Evolutionary conservation across 352 stramenopile species (phyloP), one percentile per base, ranked within the genome.

Genomic region (Phytophthora ohioensis): DNA sequence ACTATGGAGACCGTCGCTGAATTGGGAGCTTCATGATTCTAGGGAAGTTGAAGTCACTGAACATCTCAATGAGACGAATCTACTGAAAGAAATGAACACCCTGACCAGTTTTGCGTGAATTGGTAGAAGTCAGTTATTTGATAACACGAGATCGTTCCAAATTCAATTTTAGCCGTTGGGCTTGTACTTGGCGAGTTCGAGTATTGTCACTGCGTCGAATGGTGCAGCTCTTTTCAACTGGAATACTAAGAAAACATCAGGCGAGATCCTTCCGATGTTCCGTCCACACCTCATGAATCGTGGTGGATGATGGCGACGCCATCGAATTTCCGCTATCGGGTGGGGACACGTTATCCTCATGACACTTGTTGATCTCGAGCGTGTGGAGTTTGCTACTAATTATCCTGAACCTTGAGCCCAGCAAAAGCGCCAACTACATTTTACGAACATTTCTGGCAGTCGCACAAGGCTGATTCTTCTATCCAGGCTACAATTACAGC

Each of bases 321-420:
- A 51, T 31, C 67, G 58, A 5, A 61, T 76, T 51, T 42, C 67
- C 11, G 13, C 42, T 13, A 64, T 76, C 9, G 61, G 71, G 0
- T 79, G 62, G 62, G 38, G 53, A 12, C 63, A 71, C 21, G 42
- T 59, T n/a, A 2, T 67, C 3, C 36, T 73, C 12, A 71, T 72
- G 36, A 34, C 42, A 8, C 43, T 82, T 11, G 58, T 80, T 12
- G 0, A 48, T 70, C 3, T 81, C 69, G n/a, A 57, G 66, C 48
- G 31, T 30, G 2, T 84, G 75, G 77, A 79, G 66, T 55, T n/a
- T 73, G 1, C 73, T 81, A 43, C 46, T 85, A 32, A 46, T 88
- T 38, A 35, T 73, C 2, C 36, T 88, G 15, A 82, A 79, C 15
- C 21, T 77, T 1, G 55, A 69, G 17, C 73, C 78, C 2, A 79